Evolutionary conservation across 2,329 filamentous ascomycete species (phyloP), one percentile per base, ranked within the genome.

Genomic region (Xylariomycetidae sp.): DNA sequence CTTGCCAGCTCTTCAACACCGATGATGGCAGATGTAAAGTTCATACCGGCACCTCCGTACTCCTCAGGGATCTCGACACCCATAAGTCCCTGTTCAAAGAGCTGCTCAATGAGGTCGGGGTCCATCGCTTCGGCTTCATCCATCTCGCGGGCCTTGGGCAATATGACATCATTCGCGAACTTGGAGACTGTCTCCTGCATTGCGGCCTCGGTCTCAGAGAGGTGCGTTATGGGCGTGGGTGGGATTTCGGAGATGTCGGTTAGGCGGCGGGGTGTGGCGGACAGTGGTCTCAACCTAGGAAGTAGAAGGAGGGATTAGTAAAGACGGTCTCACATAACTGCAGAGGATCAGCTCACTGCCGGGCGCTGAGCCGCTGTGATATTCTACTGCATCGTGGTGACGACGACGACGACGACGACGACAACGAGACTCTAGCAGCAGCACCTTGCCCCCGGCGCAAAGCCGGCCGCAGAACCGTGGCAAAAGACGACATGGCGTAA

Each of bases 61-160:
- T 96, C 89, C 63, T 98, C 92, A 12, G 92, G 90, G 37, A 98
- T 95, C 68, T 98, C 92, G 45, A 98, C 77, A 42, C 88, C 85
- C 92, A 98, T 98, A 31, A 98, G 70, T 1, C 92, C 92, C 59
- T 97, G 89, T 69, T 98, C 92, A 54, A 98, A 98, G 33, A 95
- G 76, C 64, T 92, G 85, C 68, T 95, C 88, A 5, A 98, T 84
- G 6, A 98, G 64, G 2, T 74, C 60, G 0, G 87, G 81, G 60
- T 97, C 92, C 92, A 98, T 97, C 37, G 74, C 64, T 71, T 98
- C 92, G 18, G 83, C 82, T 72, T 98, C 92, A 60, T 98, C 92
- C 92, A 98, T 98, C 13, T 94, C 89, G 37, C 92, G 85, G 9
- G 87, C 89, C 61, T 88, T 90, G 34, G 92, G 92, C 32, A 89